Base-by-base conservation (phyloP, 108 stramenopile genomes). In the Poteriospumella lacustris region DNA sequence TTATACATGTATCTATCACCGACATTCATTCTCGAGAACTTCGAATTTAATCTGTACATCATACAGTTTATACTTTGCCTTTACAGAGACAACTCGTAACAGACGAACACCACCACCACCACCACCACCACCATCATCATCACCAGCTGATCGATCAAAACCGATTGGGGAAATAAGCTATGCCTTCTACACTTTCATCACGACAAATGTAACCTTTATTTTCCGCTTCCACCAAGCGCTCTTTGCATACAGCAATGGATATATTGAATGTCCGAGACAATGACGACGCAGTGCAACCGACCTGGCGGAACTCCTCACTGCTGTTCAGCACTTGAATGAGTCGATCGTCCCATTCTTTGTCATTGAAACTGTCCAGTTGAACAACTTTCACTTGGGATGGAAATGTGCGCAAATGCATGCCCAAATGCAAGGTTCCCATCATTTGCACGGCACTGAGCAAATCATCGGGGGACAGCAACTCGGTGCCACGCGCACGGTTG, bases 401-500 rank as follows among this genome's bases (percentile, higher is more conserved):
- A 77, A 99, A 96, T 9, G 76, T 84, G 68, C 90, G 78, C 58
- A 90, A 84, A 19, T 89, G 87, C 83, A 97, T 86, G 1, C 94
- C 94, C 24, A 96, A 78, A 2, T 83, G 68, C 58, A 94, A 68
- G 44, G 77, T 78, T 44, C 86, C 82, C 88, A 94, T 89, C 19
- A 87, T 68, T 64, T 81, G 68, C 0, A 87, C 80, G 12, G 95
- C 93, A 68, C 90, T 80, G 2, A 92, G 76, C 1, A 99, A 81
- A 87, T 99, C 96, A 47, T 94, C 92, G 0, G 98, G 98, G 5
- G 95, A 95, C 42, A 97, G 88, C 76, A 97, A 86, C 70, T 95
- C 92, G 3, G 96, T 91, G 0, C 94, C 98, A 1, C 98, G 87
- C 19, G 98, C 96, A 38, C 95, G 88, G 88, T 99, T 99, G 52